Evolutionary conservation across 345 rosid species (phyloP).

Genomic region (Streptanthus diversifolius): DNA sequence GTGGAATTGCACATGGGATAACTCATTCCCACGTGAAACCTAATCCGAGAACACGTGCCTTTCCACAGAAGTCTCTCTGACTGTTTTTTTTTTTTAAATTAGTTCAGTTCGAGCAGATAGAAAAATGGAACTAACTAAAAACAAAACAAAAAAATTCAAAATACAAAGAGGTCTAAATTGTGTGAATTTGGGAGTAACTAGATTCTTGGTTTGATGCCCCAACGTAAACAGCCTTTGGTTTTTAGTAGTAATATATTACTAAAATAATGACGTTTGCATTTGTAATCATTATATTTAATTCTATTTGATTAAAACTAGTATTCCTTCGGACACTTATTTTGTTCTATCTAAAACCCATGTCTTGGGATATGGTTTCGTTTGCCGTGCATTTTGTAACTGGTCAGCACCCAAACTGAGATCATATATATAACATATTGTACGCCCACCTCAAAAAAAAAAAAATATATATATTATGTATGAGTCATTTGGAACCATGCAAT

Average conservation of each 20-base stretch:
- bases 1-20: constrained; percentile 36
- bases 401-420: background rate
- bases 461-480: background rate
- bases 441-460: background rate
- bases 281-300: background rate
- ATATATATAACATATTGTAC: background rate
- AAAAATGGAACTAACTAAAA: background rate
- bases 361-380: constrained; percentile 27
- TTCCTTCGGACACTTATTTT: constrained; percentile 18
- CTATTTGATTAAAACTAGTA: background rate
- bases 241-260: background rate
- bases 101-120: constrained; percentile 20
- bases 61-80: constrained; percentile 27
- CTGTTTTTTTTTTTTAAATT: too few relatives aligned
- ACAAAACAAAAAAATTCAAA: background rate
- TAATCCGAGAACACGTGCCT: constrained; percentile 36
- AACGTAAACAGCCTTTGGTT: constrained; percentile 7
- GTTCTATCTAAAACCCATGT: constrained; percentile 25
- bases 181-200: constrained; percentile 20
- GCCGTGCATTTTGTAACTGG: background rate
- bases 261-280: constrained; percentile 8
- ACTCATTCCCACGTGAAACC: constrained; percentile 35
- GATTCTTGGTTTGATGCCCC: constrained; percentile 24
- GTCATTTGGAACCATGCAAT: background rate
- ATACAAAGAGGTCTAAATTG: constrained; percentile 24